Evolutionary conservation across 164 flowering plant genomes (phyloP), one percentile per base, ranked within the genome.

Genomic region (Platanus orientalis): DNA sequence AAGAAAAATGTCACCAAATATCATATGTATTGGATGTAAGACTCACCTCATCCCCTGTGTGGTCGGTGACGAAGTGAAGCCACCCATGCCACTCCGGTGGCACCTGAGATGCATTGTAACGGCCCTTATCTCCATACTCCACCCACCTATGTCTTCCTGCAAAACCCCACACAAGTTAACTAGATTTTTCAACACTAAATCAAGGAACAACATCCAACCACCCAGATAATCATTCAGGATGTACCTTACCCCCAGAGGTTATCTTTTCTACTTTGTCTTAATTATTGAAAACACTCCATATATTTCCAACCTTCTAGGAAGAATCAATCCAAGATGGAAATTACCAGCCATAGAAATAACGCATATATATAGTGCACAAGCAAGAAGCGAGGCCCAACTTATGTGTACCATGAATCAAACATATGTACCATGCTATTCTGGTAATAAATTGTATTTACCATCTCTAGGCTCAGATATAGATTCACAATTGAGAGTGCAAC

Each of bases 51-150:
- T 94, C 96, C 49, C 99, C 99, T 0, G 99, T 94, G 78, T 83
- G 91, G 72, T 94, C 99, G 44, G 99, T 94, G 34, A 94, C 77
- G 76, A 45, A 76, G 70, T 94, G 99, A 23, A 94, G 93, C 99
- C 99, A 94, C 24, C 99, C 99, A 72, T 94, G 99, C 99, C 99
- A 94, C 71, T 94, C 97, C 23, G 99, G 60, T 69, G 99, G 99
- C 51, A 94, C 96, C 73, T 94, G 99, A 58, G 99, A 94, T 55
- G 97, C 97, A 78, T 94, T 91, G 65, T 94, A 94, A 36, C 99
- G 87, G 45, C 66, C 69, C 77, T 88, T 89, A 28, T 84, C 79
- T 29, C 88, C 99, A 76, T 94, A 94, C 68, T 91, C 97, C 60
- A 94, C 96, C 99, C 97, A 94, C 76, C 99, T 80, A 76, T 94